Percentiles rank a stretch among this genome's conserved stretches.
Evolutionary conservation across 768 basidiomycete species (phyloP).

Genomic region (Trametes elegans): DNA sequence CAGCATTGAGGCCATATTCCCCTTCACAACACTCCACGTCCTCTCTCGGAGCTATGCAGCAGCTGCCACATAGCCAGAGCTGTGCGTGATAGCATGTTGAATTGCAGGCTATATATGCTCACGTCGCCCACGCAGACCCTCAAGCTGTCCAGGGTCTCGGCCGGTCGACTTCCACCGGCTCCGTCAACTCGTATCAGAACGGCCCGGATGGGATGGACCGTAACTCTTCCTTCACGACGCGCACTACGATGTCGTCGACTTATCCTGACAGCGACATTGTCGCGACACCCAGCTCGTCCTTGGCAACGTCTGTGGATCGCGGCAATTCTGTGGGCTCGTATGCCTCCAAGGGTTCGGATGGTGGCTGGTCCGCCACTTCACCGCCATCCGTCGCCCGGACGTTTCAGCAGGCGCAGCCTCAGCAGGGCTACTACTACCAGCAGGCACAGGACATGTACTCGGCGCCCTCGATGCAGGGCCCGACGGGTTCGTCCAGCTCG

Average conservation of each 20-base stretch:
- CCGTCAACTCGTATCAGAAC: conserved; percentile 16
- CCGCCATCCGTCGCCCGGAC: conserved; percentile 18
- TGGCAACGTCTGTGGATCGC: conserved; percentile 28
- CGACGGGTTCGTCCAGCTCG: conserved; percentile 20
- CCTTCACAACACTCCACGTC: conserved; percentile 17
- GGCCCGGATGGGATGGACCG: conserved; percentile 19
- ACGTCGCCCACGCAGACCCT: not conserved
- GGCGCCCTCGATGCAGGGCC: conserved; percentile 27
- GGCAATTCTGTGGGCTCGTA: conserved; percentile 31
- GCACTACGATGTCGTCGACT: conserved; percentile 20
- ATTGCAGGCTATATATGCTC: no score
- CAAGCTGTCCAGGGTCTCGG: conserved; percentile 12
- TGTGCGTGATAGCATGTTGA: conserved; percentile 6
- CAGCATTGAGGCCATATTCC: conserved; percentile 9
- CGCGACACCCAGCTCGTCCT: conserved; percentile 15
- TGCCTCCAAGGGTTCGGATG: conserved; percentile 23
- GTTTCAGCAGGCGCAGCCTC: conserved; percentile 13
- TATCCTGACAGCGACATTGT: conserved; percentile 14
- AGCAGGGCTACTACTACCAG: conserved; percentile 11
- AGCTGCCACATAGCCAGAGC: conserved; percentile 9
- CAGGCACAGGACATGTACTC: conserved; percentile 33
- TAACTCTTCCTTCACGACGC: conserved; percentile 18
- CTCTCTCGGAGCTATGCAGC: conserved; percentile 1
- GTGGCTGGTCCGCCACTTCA: conserved; percentile 17
- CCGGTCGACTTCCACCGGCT: conserved; percentile 17